Conservation (phyloP, 164 flowering plant species). For the Hamamelis virginiana region DNA sequence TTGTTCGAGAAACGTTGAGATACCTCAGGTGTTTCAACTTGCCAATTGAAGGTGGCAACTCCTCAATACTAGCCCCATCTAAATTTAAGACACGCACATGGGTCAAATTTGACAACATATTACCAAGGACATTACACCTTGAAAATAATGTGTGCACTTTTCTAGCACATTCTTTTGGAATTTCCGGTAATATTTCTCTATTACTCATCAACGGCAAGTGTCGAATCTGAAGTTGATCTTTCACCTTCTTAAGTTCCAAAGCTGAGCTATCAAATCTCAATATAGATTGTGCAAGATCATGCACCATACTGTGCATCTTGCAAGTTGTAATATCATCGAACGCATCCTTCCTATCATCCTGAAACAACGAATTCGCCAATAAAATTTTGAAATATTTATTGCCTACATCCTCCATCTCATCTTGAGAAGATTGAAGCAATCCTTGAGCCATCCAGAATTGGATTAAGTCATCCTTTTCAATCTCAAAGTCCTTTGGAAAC, state of each 20-base stretch:
- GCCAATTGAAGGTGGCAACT: constrained; percentile 7
- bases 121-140: too few relatives aligned
- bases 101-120: too few relatives aligned
- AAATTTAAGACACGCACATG: too few relatives aligned
- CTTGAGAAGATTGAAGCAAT: neutral
- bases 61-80: too few relatives aligned
- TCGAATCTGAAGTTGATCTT: too few relatives aligned
- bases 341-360: neutral
- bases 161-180: too few relatives aligned
- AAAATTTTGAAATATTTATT: neutral
- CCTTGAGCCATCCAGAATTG: constrained; percentile 11
- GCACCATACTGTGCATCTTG: neutral
- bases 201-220: too few relatives aligned
- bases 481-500: neutral
- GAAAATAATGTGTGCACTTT: too few relatives aligned
- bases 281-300: neutral
- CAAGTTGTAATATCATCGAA: neutral
- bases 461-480: neutral
- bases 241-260: too few relatives aligned
- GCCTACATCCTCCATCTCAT: constrained; percentile 4
- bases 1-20: too few relatives aligned
- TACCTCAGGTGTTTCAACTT: constrained; percentile 12
- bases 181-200: too few relatives aligned
- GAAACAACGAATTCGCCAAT: neutral
- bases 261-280: too few relatives aligned